These are phyloP conservation scores for Gossypium gossypioides DNA, from an alignment of 441 rosid genomes.

Conservation along the genomic window DNA sequence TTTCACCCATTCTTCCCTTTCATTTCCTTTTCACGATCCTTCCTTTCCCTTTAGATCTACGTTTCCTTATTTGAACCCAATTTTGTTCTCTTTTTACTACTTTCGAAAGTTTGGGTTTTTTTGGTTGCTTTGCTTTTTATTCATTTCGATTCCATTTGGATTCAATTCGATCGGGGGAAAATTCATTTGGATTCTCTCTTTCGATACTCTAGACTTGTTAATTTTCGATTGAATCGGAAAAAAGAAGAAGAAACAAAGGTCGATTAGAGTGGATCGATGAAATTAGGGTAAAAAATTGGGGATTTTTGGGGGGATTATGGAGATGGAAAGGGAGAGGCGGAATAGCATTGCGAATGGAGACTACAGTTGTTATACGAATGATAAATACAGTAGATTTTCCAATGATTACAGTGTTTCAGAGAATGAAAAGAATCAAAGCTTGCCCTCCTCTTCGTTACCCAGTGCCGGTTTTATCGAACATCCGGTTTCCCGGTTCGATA, in stretches of 20 bases:
- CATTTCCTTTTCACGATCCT: not conserved
- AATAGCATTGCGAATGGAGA: slow-evolving; percentile 10
- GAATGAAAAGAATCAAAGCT: not conserved
- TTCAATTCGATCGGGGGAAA: not conserved
- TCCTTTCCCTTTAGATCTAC: slow-evolving; percentile 4
- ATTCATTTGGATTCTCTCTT: not conserved
- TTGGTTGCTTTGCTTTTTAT: not conserved
- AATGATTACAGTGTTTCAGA: not conserved
- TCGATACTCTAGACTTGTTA: not conserved
- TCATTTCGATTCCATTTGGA: not conserved
- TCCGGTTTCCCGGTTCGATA: slow-evolving; percentile 28
- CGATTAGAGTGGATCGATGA: not conserved
- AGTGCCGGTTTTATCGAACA: slow-evolving; percentile 21
- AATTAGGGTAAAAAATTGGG: slow-evolving; percentile 4
- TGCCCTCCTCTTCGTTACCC: slow-evolving; percentile 9
- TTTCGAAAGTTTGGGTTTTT: not conserved
- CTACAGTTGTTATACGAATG: not conserved
- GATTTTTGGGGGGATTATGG: not conserved
- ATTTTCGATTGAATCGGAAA: not conserved
- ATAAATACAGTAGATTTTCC: not conserved
- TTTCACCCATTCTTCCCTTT: not conserved
- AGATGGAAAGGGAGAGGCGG: slow-evolving; percentile 18
- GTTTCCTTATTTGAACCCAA: not conserved
- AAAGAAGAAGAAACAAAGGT: not conserved
- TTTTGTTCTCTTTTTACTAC: not conserved